Evolutionary conservation across 1,139 yeast genomes (phyloP), one percentile per base, ranked within the genome.

Genomic region (Candida sp.): DNA sequence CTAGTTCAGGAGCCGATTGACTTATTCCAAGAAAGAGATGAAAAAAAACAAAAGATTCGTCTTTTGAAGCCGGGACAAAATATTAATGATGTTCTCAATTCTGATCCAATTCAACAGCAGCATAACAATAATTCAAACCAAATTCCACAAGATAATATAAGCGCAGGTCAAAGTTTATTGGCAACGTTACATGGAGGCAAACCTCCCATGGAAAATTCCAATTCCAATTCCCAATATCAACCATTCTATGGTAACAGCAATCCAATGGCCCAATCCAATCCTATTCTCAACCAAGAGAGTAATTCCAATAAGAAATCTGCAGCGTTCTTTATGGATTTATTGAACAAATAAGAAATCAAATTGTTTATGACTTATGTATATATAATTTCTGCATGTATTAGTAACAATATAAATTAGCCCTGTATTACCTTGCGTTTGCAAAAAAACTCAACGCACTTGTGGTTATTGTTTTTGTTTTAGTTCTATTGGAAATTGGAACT

Each of bases 51-150:
- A 21, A 56, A 50, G 35, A 51, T 65, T 27, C 56, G 63, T 43
- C 51, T 66, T 23, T 55, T 65, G 35, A 64, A 60, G 40, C 67
- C 67, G 7, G 70, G 70, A 3, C 65, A 67, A 46, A 46, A 58
- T 8, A 53, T 64, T 35, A 45, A 47, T 15, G 56, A 49, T 21
- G 35, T 55, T 23, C 33, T 38, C 46, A 21, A 33, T 8, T 33
- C 21, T 8, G 12, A 25, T 5, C 33, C 19, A 36, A 27, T 36
- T 9, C 30, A 25, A 32, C 37, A 22, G 38, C 33, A 39, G 35
- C 40, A 25, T 22, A 35, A n/a, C 3, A 22, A 4, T 5, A 21
- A 27, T 11, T 21, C 35, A 9, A 49, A 48, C 21, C 29, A 25
- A 11, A 25, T 25, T 25, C 40, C 45, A 9, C 49, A 47, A 19